A percentile compares a stretch with the other conserved stretches of the same genome.
Evolutionary conservation across 768 basidiomycete species (phyloP).

Genomic region (Mrakia frigida): DNA sequence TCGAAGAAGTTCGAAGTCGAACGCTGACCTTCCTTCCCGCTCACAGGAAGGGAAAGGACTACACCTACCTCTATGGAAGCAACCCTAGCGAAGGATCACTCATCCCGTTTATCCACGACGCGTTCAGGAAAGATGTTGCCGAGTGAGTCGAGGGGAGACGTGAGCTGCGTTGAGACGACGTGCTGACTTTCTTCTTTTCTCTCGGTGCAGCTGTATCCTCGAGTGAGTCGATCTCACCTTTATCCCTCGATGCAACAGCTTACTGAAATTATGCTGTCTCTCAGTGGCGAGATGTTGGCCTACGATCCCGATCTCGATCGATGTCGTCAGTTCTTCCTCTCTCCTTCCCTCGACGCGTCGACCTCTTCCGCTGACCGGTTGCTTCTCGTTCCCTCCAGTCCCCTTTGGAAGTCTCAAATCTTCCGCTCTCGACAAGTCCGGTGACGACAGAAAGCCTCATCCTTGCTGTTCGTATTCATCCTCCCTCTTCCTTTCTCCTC

Average conservation of each 20-base stretch:
- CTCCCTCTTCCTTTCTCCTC: not conserved
- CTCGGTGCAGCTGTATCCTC: constrained; percentile 65
- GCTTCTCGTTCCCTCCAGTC: constrained; percentile 41
- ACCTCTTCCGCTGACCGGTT: not conserved
- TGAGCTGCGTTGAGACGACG: no score
- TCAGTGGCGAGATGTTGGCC: constrained; percentile 86
- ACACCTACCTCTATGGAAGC: constrained; percentile 85
- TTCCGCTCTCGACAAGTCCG: constrained; percentile 66
- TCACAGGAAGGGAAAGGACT: constrained; percentile 78
- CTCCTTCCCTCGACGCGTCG: not conserved
- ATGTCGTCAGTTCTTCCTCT: constrained; percentile 2
- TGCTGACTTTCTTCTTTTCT: constrained; percentile 31
- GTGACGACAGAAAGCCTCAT: constrained; percentile 62
- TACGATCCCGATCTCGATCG: constrained; percentile 66
- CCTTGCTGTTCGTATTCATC: constrained; percentile 72
- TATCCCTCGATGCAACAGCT: no score
- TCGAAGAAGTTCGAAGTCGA: constrained; percentile 10
- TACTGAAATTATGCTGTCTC: not conserved
- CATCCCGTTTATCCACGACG: constrained; percentile 74
- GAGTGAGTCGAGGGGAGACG: constrained; percentile 56
- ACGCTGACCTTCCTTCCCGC: not conserved
- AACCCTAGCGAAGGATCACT: constrained; percentile 63
- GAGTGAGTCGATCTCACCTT: constrained; percentile 48
- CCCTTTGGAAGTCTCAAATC: constrained; percentile 94
- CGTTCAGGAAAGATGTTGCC: constrained; percentile 68